Base-by-base conservation (phyloP, 2,329 filamentous ascomycete genomes). In the Aspergillus spinulosporus region DNA sequence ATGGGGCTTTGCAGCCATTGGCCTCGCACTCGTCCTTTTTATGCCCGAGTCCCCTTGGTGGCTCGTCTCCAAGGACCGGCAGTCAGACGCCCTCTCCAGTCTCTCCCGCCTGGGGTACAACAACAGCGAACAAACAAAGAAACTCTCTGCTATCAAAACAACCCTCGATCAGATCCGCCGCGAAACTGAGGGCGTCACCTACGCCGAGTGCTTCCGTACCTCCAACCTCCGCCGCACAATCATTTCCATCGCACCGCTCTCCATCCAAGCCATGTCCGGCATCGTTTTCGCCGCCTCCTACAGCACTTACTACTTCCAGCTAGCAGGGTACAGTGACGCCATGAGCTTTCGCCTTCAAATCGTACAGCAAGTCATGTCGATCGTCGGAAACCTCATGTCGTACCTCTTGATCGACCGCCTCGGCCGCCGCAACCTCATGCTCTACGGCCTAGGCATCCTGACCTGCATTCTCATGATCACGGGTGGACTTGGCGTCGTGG, bases 11-110 rank as follows among this genome's bases (percentile, higher is more conserved):
- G 42, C 47, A 14, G 47, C 14, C 40, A 26, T 51, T 11, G 53
- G 34, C 9, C 47, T 56, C 5, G 32, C 48, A 1, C 11, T 57
- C 5, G 52, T 57, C 31, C 11, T 52, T 46, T 57, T 59, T 11
- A 50, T 53, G 36, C 57, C 57, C 14, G 57, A 59, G n/a, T 59
- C 57, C 6, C 57, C 57, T 1, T 56, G 57, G 50, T 59, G 54
- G 54, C 54, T 59, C 3, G 51, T 54, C 36, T 54, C 50, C 1
- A 57, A 54, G 37, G 34, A 29, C 15, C 51, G 39, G 31, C 45
- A 49, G 11, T 49, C 57, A 8, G 39, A 46, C 5, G 57, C 57
- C 6, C 46, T 49, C n/a, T 29, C 46, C 32, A 49, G 46, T 28
- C 54, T 57, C 12, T 34, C 32, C n/a, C 34, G 47, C 21, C 47